Base-by-base conservation (phyloP, 169 alveolate genomes). In the Cryptosporidium canis region DNA sequence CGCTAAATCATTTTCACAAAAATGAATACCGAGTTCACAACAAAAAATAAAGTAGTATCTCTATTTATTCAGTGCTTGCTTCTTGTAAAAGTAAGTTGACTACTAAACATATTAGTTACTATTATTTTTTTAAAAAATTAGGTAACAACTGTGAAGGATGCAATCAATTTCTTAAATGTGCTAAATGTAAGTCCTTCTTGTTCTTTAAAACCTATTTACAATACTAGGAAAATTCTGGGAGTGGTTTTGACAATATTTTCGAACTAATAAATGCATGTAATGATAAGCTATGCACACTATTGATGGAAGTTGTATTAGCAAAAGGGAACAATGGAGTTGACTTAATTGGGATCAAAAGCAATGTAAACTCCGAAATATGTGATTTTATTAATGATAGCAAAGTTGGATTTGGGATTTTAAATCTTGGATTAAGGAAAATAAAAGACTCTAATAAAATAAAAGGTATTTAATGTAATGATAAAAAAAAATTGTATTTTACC, bases 61-160 rank as follows among this genome's bases (percentile, higher is more conserved):
- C 41, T 77, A 27, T 77, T 77, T 61, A 12, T 77, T 24, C 87
- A 77, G 31, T 77, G 77, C 16, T 9, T 77, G 39, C 55, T 77
- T 29, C 64, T 61, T 39, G 72, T 77, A 58, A 77, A 77, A 63
- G 87, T 77, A 44, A 27, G 51, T 56, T 58, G 0, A 24, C 29
- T 1, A 33, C 43, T 5, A 6, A 47, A 14, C 2, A 39, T 24
- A 8, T 8, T 4, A 56, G 41, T 18, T 16, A 77, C 3, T 41
- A 21, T 39, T 58, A 39, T 8, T 37, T 70, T 58, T 3, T n/a
- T n/a, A n/a, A n/a, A n/a, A n/a, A n/a, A n/a, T 33, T 9, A 77
- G 87, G 87, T 58, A 27, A 77, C 87, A 45, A 61, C 77, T 77
- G 72, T 77, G n/a, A 61, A 33, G n/a, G 87, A 77, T 77, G 87